Conservation (phyloP, 2,329 filamentous ascomycete genomes). For the Alternaria sp. region DNA sequence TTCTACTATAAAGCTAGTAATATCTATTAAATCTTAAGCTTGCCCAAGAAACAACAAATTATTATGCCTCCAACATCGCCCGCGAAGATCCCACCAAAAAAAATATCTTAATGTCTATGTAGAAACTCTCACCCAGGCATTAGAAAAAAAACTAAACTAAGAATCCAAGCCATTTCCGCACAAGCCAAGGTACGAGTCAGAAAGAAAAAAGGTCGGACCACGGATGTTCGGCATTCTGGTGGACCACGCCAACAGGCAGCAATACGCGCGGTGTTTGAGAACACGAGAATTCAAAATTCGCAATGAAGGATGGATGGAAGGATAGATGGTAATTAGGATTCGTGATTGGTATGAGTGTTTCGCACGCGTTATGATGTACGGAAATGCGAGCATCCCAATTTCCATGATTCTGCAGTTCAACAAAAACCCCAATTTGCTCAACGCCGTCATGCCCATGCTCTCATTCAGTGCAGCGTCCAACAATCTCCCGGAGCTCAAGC, state of each 20-base stretch:
- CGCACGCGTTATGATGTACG: background rate
- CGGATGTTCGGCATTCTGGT: background rate
- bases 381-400: background rate
- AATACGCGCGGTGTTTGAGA: background rate
- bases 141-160: too few relatives aligned
- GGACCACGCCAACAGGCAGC: too few relatives aligned
- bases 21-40: too few relatives aligned
- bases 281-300: background rate
- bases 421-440: background rate
- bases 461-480: slow-evolving; percentile 1
- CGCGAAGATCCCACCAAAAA: too few relatives aligned
- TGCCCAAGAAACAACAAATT: too few relatives aligned
- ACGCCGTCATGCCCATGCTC: background rate
- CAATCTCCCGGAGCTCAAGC: background rate
- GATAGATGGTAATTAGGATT: too few relatives aligned
- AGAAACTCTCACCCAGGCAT: too few relatives aligned
- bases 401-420: background rate
- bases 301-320: too few relatives aligned
- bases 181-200: background rate
- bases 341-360: background rate
- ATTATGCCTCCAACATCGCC: too few relatives aligned
- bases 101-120: too few relatives aligned
- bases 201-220: background rate
- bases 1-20: too few relatives aligned
- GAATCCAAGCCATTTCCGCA: background rate